Base-by-base conservation (phyloP, 768 basidiomycete genomes). In the Amanita inopinata region DNA sequence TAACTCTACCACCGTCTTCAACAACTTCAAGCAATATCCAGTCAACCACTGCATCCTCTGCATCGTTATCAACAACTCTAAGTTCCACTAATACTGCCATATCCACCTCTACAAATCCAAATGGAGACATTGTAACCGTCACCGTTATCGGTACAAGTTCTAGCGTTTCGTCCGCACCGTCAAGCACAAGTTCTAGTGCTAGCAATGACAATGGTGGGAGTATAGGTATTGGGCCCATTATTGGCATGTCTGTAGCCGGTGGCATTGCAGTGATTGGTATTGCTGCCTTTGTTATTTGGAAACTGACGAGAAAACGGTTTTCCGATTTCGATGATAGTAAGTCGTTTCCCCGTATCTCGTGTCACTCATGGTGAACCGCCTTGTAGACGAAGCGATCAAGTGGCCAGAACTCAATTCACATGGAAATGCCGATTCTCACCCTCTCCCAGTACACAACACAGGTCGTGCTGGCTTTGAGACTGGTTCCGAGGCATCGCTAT, bases 331-430 rank as follows among this genome's bases (percentile, higher is more conserved):
- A 89, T 53, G 83, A 86, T 63, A 78, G 87, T 87, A 59, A 53
- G 83, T 74, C 28, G 48, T 45, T 20, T 33, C 30, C 42, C 35
- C 46, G 46, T 23, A 12, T n/a, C 7, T n/a, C n/a, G 10, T 12
- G 5, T 32, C 23, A 10, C 4, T n/a, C 38, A 8, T 33, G 7
- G 19, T 38, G 17, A 37, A 23, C 4, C 5, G 6, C 24, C 30
- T 24, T 25, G 14, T 31, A 87, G 84, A 71, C 52, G 84, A 87
- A 61, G 83, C 83, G 14, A 91, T 91, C 62, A 89, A 89, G 61
- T 91, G 88, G 88, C 88, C 88, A 2, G 88, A 91, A 53, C 71
- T 89, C 27, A 86, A 88, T 57, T 61, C 74, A 2, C 84, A 86
- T 48, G 61, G 61, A 30, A 61, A 53, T 23, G 40, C 32, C 19